Conservation (phyloP, 1,139 yeast genomes). For the Scheffersomyces cryptocercus region DNA sequence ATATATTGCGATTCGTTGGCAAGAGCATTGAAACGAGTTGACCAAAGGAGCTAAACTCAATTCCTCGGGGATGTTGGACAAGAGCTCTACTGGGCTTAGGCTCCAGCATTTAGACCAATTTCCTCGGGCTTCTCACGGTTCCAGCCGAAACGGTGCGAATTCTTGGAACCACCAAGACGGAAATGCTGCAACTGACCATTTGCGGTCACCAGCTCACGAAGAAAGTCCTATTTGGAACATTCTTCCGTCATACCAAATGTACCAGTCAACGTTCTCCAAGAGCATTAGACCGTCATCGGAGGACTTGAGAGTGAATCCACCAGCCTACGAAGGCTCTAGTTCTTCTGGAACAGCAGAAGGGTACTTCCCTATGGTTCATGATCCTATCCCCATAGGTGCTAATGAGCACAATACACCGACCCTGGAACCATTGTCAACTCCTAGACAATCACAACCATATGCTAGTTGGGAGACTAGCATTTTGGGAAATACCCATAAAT, state of each 20-base stretch:
- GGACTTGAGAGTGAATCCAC: conserved; percentile 22
- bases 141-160: too few species aligned
- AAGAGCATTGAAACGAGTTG: too few species aligned
- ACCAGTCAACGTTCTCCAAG: conserved; percentile 26
- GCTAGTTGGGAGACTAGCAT: conserved; percentile 28
- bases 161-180: too few species aligned
- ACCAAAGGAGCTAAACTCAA: too few species aligned
- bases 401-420: conserved; percentile 7
- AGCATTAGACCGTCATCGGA: conserved; percentile 24
- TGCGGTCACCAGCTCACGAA: conserved; percentile 24
- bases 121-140: too few species aligned
- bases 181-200: conserved; percentile 1
- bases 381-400: conserved; percentile 2
- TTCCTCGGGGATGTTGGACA: neutral
- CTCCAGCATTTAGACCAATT: neutral
- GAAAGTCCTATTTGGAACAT: conserved; percentile 29
- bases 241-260: conserved; percentile 28
- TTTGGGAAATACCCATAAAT: conserved; percentile 24
- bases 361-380: conserved; percentile 7
- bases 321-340: conserved; percentile 17
- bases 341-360: conserved; percentile 7
- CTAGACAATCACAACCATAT: neutral
- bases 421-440: conserved; percentile 1
- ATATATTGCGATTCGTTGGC: too few species aligned
- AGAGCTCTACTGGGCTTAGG: neutral